phyloP scores from a whole-genome alignment of 2,329 filamentous ascomycete species.

The Stagonosporopsis vannaccii region DNA sequence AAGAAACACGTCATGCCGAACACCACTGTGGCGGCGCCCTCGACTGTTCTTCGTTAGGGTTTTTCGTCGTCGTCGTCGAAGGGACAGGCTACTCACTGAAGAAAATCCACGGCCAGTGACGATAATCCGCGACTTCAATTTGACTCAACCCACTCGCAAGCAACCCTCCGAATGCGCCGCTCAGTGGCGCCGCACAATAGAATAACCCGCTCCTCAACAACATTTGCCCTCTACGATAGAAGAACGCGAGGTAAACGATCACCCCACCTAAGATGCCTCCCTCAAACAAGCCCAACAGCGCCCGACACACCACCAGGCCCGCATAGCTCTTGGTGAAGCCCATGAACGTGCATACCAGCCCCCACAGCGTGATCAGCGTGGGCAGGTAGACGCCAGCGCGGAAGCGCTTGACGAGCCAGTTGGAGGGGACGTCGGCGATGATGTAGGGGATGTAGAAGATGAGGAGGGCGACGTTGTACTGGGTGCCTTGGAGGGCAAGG shows the following conservation, averaged over 20 bases:
- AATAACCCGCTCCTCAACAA: conserved; percentile 52
- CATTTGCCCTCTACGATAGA: conserved; percentile 52
- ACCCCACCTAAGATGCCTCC: conserved; percentile 53
- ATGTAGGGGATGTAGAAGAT: too few relatives aligned
- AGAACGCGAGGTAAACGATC: conserved; percentile 54
- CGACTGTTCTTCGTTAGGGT: conserved; percentile 36
- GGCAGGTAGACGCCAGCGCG: conserved; percentile 53
- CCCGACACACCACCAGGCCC: conserved; percentile 50
- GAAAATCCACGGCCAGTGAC: conserved; percentile 46
- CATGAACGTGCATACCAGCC: conserved; percentile 50
- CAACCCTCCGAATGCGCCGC: conserved; percentile 53
- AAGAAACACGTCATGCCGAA: conserved; percentile 59
- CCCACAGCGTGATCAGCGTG: conserved; percentile 50
- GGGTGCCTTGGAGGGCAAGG: conserved; percentile 49
- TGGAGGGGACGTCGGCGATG: conserved; percentile 51
- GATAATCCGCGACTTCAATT: conserved; percentile 49
- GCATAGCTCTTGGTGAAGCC: conserved; percentile 53
- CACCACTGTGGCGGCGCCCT: conserved; percentile 38
- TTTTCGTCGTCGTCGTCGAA: too few relatives aligned
- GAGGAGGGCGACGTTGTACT: conserved; percentile 53
- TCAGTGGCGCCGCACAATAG: conserved; percentile 49
- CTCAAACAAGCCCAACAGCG: conserved; percentile 54
- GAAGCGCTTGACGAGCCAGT: conserved; percentile 52
- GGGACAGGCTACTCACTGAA: conserved; percentile 33
- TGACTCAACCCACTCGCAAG: conserved; percentile 53